Evolutionary conservation across 1,284 basidiomycete genomes (phyloP), one percentile per base, ranked within the genome.

Genomic region (Papiliotrema laurentii): DNA sequence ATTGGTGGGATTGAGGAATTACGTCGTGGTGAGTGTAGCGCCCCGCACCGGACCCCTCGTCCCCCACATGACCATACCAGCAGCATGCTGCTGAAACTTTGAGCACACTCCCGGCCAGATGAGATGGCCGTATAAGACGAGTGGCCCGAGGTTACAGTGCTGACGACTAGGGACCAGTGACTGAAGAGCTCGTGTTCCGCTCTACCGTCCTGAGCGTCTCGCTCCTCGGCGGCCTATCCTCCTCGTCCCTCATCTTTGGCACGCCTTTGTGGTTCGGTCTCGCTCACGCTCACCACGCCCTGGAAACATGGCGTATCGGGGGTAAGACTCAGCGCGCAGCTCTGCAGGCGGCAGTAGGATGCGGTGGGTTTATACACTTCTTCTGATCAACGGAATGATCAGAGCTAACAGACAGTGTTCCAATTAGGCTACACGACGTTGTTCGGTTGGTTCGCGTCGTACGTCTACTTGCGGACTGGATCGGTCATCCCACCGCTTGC

Each of bases 121-220:
- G n/a, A n/a, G n/a, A n/a, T n/a, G n/a, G n/a, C n/a, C n/a, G n/a
- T n/a, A n/a, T n/a, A n/a, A n/a, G n/a, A n/a, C n/a, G n/a, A n/a
- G n/a, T n/a, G n/a, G n/a, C n/a, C n/a, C n/a, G n/a, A n/a, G 16
- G 19, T 14, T 13, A 18, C 35, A 33, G 41, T 37, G 24, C 38
- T 36, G 25, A 42, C 25, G 24, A 38, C 48, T 34, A 93, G 87
- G 92, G 83, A 0, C 94, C 94, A 0, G 69, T 91, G 28, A 92
- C 92, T 0, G 94, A 98, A 75, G 94, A 98, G 69, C 61, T 97
- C 22, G 87, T 92, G 2, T 98, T 97, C 68, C 79, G 96, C 24
- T 84, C 86, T 0, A 92, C 89, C 65, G 80, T 94, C 37, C 77
- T 97, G 19, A 75, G 83, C 2, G 79, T 84, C 1, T 87, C 89